These are phyloP conservation scores for Stemphylium lycopersici DNA, from an alignment of 2,329 filamentous ascomycete genomes.

Conservation along the genomic window DNA sequence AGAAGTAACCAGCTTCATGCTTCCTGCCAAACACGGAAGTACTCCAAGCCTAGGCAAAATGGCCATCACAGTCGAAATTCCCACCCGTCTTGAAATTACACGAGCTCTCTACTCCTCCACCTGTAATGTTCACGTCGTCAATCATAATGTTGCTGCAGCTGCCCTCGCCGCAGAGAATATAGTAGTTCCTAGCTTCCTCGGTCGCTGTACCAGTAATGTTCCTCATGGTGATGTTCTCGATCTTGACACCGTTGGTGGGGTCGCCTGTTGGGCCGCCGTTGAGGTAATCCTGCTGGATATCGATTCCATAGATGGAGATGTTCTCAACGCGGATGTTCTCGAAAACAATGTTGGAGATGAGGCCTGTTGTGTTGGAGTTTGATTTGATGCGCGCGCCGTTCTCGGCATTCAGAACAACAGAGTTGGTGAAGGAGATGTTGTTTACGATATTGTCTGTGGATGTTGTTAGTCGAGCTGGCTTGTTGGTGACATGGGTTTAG, in stretches of 20 bases:
- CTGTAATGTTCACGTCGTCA: conserved; percentile 47
- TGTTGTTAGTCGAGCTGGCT: too few relatives aligned
- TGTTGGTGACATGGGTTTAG: too few relatives aligned
- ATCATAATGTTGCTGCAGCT: conserved; percentile 61
- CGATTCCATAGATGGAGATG: conserved; percentile 56
- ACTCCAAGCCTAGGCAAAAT: conserved; percentile 4
- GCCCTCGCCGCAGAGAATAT: conserved; percentile 60
- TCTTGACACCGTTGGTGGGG: conserved; percentile 54
- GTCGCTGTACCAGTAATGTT: conserved; percentile 49
- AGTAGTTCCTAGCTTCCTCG: conserved; percentile 48
- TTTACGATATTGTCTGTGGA: conserved; percentile 38
- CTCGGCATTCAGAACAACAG: conserved; percentile 55
- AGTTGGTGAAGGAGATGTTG: conserved; percentile 54
- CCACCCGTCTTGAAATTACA: conserved; percentile 38
- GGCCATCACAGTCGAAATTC: conserved; percentile 34
- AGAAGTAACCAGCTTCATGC: too few relatives aligned
- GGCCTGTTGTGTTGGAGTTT: conserved; percentile 56
- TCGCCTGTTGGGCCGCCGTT: conserved; percentile 51
- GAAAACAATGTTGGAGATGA: conserved; percentile 21
- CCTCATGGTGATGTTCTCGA: conserved; percentile 50
- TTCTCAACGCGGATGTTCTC: conserved; percentile 40
- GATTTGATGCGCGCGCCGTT: conserved; percentile 65
- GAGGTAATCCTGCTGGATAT: conserved; percentile 58
- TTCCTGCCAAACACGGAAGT: too few relatives aligned
- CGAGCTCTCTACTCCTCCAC: conserved; percentile 46